Conservation (phyloP, 75 land plant genomes). For the Cunninghamia lanceolata region DNA sequence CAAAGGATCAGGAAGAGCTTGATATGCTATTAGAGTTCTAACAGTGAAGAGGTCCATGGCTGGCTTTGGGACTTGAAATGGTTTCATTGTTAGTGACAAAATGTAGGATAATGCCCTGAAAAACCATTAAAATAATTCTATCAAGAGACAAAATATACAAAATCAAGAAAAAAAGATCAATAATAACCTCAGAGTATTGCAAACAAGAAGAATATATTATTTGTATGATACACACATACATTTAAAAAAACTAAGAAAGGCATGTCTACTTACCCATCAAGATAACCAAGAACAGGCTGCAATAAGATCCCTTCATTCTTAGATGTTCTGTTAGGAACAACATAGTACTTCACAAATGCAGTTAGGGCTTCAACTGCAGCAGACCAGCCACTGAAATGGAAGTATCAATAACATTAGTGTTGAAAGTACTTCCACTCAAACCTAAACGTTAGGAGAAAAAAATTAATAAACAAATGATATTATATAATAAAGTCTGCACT, state of each 20-base stretch:
- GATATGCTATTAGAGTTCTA: conserved; percentile 75
- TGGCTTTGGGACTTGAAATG: conserved; percentile 40
- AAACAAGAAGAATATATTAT: background rate
- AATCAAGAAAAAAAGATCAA: background rate
- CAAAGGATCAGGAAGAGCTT: conserved; percentile 74
- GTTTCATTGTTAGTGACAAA: conserved; percentile 47
- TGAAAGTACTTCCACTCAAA: background rate
- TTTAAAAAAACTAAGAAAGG: background rate
- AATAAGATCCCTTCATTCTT: conserved; percentile 61
- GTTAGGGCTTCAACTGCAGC: conserved; percentile 91
- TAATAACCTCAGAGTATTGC: background rate
- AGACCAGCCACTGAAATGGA: conserved; percentile 73
- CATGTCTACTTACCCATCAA: conserved; percentile 57
- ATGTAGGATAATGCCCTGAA: conserved; percentile 81
- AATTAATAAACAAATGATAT: background rate
- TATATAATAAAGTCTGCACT: background rate
- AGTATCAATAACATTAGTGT: background rate
- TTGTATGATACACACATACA: background rate
- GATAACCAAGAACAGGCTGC: conserved; percentile 85
- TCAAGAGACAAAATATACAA: background rate
- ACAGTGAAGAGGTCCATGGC: conserved; percentile 66
- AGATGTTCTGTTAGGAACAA: conserved; percentile 43
- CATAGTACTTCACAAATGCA: conserved; percentile 74
- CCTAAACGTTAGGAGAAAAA: background rate
- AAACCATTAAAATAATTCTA: background rate